Conservation (phyloP, 2,329 filamentous ascomycete genomes). For the Aspergillus amoenus region DNA sequence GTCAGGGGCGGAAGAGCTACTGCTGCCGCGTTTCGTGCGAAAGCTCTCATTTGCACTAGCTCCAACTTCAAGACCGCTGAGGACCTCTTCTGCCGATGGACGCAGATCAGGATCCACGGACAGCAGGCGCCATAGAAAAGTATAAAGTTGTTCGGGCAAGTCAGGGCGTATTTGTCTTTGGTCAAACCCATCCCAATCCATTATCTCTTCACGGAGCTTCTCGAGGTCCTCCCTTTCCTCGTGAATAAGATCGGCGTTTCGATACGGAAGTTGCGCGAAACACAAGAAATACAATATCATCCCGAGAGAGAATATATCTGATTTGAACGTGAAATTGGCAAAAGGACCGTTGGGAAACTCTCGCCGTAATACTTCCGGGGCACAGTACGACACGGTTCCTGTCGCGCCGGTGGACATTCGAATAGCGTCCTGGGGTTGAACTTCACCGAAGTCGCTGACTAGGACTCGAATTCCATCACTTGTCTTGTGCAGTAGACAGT, state of each 20-base stretch:
- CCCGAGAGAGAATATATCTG: slow-evolving; percentile 94
- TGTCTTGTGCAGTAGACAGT: slow-evolving; percentile 82
- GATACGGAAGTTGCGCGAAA: slow-evolving; percentile 84
- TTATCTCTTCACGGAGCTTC: slow-evolving; percentile 79
- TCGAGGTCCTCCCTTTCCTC: slow-evolving; percentile 94
- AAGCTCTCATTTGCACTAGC: slow-evolving; percentile 49
- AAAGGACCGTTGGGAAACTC: slow-evolving; percentile 65
- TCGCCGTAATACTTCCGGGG: slow-evolving; percentile 81
- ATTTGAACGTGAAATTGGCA: slow-evolving; percentile 94
- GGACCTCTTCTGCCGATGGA: slow-evolving; percentile 81
- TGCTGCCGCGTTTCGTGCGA: slow-evolving; percentile 35
- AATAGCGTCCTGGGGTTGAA: slow-evolving; percentile 77
- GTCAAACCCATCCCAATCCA: slow-evolving; percentile 81
- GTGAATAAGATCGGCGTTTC: slow-evolving; percentile 76
- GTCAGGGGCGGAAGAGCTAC: slow-evolving; percentile 33
- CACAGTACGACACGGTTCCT: slow-evolving; percentile 96
- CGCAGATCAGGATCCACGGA: slow-evolving; percentile 73
- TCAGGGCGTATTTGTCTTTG: slow-evolving; percentile 76
- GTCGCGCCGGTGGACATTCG: slow-evolving; percentile 92
- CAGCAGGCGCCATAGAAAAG: slow-evolving; percentile 76
- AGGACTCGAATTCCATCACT: slow-evolving; percentile 72
- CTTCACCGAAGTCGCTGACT: slow-evolving; percentile 97
- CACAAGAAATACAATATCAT: slow-evolving; percentile 99
- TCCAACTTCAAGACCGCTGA: slow-evolving; percentile 72
- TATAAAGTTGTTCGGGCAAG: slow-evolving; percentile 81